phyloP scores from a whole-genome alignment of 768 basidiomycete species.

The Mycena haematopus region DNA sequence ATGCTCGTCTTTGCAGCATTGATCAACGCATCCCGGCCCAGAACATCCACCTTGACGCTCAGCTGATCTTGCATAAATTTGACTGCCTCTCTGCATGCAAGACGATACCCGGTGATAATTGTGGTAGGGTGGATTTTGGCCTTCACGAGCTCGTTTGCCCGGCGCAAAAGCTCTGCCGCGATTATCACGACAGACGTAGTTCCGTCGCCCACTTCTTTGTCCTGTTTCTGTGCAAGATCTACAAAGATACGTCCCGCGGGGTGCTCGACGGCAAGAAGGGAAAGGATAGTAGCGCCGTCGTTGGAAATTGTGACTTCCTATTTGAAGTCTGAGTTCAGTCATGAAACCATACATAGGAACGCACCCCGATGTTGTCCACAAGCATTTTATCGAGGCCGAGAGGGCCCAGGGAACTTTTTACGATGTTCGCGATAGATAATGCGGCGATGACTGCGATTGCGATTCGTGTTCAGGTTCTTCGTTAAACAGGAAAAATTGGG shows the following conservation, averaged over 20 bases:
- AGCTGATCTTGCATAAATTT: conserved; percentile 98
- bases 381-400: conserved; percentile 97
- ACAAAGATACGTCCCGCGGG: conserved; percentile 98
- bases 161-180: conserved; percentile 94
- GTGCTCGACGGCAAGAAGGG: conserved; percentile 91
- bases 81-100: conserved; percentile 97
- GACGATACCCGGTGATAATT: conserved; percentile 97
- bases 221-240: conserved; percentile 98
- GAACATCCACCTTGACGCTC: conserved; percentile 89
- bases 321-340: conserved; percentile 12
- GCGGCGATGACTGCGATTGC: conserved; percentile 83
- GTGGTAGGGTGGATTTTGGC: conserved; percentile 99
- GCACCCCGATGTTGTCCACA: conserved; percentile 95
- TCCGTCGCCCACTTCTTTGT: conserved; percentile 99
- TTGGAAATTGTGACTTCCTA: conserved; percentile 99
- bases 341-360: conserved; percentile 37
- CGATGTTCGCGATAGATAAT: conserved; percentile 94
- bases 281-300: conserved; percentile 98
- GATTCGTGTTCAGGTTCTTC: conserved; percentile 12
- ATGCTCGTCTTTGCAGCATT: conserved; percentile 98
- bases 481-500: conserved; percentile 29
- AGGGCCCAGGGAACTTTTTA: conserved; percentile 95
- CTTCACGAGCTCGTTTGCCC: conserved; percentile 98
- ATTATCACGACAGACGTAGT: conserved; percentile 98
- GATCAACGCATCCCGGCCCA: conserved; percentile 92